These are phyloP conservation scores for Sugiyamaella floridensis DNA, from an alignment of 805 yeast species.

Conservation along the genomic window DNA sequence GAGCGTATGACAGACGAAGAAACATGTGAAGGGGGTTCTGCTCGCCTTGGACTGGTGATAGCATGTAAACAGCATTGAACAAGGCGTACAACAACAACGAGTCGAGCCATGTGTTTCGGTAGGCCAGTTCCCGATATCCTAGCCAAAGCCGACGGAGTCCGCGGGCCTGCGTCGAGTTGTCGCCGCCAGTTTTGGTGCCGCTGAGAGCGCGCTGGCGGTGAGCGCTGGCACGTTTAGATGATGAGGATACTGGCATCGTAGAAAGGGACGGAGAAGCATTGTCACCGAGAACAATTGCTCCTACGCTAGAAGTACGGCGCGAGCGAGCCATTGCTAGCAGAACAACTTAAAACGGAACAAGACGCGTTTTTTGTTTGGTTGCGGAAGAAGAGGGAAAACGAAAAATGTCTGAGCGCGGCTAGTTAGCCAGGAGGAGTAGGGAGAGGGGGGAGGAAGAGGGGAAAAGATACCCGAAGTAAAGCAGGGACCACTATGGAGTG, in stretches of 20 bases:
- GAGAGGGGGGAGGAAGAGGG: no score
- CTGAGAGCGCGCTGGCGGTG: conserved; percentile 32
- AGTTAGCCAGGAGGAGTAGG: no score
- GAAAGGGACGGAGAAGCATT: conserved; percentile 57
- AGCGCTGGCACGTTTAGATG: conserved; percentile 36
- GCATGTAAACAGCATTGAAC: conserved; percentile 38
- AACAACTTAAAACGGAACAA: neutral
- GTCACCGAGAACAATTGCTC: conserved; percentile 70
- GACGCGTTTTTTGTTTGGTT: neutral
- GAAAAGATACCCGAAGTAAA: no score
- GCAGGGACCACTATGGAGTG: no score
- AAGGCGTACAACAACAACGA: conserved; percentile 48
- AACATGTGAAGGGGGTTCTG: conserved; percentile 59
- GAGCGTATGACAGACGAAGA: conserved; percentile 59
- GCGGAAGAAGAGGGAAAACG: no score
- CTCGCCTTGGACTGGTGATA: conserved; percentile 51
- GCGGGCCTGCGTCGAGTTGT: conserved; percentile 4
- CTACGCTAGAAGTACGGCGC: conserved; percentile 63
- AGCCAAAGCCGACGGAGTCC: conserved; percentile 39
- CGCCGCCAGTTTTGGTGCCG: conserved; percentile 8
- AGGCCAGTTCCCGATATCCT: conserved; percentile 51
- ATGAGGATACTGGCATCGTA: conserved; percentile 50
- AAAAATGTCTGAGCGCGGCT: neutral
- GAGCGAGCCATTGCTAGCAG: conserved; percentile 6
- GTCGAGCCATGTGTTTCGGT: conserved; percentile 60